Evolutionary conservation across 345 rosid genomes (phyloP), one percentile per base, ranked within the genome.

Genomic region (Bruguiera gymnorhiza): DNA sequence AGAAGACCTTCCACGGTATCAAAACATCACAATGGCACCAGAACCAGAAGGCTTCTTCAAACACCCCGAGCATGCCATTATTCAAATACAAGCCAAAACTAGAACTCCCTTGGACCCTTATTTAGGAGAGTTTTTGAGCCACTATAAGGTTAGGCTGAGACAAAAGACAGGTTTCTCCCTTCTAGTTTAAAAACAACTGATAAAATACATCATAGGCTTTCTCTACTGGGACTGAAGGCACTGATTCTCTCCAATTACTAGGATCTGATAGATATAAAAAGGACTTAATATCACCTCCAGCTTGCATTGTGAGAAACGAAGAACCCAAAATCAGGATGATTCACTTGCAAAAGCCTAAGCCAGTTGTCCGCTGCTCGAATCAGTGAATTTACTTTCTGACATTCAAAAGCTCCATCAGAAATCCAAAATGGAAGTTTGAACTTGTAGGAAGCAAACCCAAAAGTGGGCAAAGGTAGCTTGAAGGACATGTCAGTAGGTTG

Each of bases 381-480:
- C 65, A 93, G 81, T 20, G 88, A 89, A 72, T 72, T 76, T 8
- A 85, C 83, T 78, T 84, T 87, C 61, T 79, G 82, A 63, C 75
- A 70, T 74, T 89, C 90, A 63, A 78, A 37, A 62, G 65, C 75
- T 70, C 85, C 89, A 73, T 79, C 80, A 23, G 82, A 78, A 52
- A 84, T 85, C 98, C 98, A 93, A 60, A 89, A 85, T 0, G 97
- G 83, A 64, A 80, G 78, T 80, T 89, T 84, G 68, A 90, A 83
- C 84, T 93, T 93, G 51, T 90, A 85, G 30, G 86, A 86, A 62
- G 96, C 98, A 15, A 93, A 92, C 55, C 97, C 98, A 73, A 93
- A 89, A 29, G 87, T 78, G 39, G 83, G 85, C 78, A 93, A 73
- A 2, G 83, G 80, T 61, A 90, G 81, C 78, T 87, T 93, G 61